Evolutionary conservation across 2,329 filamentous ascomycete genomes (phyloP).

Genomic region (Alternaria infectoria): DNA sequence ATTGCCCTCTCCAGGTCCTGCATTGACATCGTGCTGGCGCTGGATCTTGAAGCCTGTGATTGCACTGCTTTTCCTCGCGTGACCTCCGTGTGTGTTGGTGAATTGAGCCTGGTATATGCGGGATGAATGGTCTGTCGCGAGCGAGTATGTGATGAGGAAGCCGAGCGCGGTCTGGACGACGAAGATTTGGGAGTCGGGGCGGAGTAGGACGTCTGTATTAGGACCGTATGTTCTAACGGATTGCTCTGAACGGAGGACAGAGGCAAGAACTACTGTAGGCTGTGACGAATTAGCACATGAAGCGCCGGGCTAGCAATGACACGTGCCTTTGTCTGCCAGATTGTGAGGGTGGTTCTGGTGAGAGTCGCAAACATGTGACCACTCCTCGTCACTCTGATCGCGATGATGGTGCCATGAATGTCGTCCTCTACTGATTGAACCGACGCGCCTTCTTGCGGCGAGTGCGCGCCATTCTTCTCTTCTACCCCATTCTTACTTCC

Average conservation of each 20-base stretch:
- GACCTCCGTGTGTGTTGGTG: conserved; percentile 56
- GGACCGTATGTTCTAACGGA: conserved; percentile 84
- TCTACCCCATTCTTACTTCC: conserved; percentile 12
- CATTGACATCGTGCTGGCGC: conserved; percentile 47
- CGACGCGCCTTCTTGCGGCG: conserved; percentile 6
- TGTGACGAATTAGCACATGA: conserved; percentile 50
- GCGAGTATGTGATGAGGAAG: conserved; percentile 91
- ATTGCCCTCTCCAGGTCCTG: conserved; percentile 78
- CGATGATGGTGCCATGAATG: conserved; percentile 70
- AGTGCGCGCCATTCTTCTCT: conserved; percentile 14
- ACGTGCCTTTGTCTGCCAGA: conserved; percentile 93
- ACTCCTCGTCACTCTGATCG: conserved; percentile 76
- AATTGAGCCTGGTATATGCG: conserved; percentile 87
- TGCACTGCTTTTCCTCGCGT: conserved; percentile 58
- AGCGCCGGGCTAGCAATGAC: conserved; percentile 10
- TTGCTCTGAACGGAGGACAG: conserved; percentile 78
- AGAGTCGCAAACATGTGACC: conserved; percentile 89
- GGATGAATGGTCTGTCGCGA: conserved; percentile 82
- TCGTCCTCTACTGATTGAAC: conserved; percentile 38
- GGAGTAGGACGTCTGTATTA: conserved; percentile 83
- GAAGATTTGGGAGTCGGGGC: conserved; percentile 89
- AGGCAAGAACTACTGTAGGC: conserved; percentile 87
- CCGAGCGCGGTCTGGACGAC: conserved; percentile 86
- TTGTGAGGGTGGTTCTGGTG: conserved; percentile 81
- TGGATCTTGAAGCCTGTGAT: conserved; percentile 47